Base-by-base conservation (phyloP, 352 stramenopile genomes). In the Pythium dissimile region DNA sequence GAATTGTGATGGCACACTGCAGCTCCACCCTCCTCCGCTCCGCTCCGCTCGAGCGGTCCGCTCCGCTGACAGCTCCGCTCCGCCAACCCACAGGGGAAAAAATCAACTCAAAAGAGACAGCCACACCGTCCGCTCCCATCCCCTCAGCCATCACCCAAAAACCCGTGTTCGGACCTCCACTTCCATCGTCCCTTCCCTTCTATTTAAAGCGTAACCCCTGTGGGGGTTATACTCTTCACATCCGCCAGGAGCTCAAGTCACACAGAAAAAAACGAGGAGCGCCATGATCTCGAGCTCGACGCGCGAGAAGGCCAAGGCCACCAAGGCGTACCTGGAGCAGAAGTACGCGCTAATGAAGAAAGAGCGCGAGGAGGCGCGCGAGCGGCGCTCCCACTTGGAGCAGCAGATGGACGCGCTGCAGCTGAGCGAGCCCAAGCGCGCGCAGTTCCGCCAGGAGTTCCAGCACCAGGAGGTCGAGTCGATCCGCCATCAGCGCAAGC, bases 301-400 rank as follows among this genome's bases (percentile, higher is more conserved):
- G 67, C 73, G 78, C 39, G 85, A 95, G 69, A 95, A 93, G 69
- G 85, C 85, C 59, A 85, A 84, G 69, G 83, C 83, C 54, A 95
- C 83, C 30, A 95, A 95, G 76, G 83, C 82, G 54, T 92, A 93
- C 48, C 57, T 95, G 48, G 85, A 95, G 71, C 83, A 95, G 51
- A 95, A 95, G 73, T 95, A 95, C 51, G 85, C 85, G 26, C 73
- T 83, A 18, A 93, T 93, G 81, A 95, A 95, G 72, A 85, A 84
- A 32, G 85, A 95, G 69, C 77, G 83, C 35, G 85, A 95, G 66
- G 83, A 95, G 59, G 79, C 75, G 56, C 75, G 81, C 38, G 75
- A 86, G 70, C 80, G 85, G 1, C 84, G 82, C 65, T 73, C 85
- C 50, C 86, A 73, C 30, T 69, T 92, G 20, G 85, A 95, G 72